Evolutionary conservation across 371 early-diverging fungal species (phyloP).

Genomic region (Mucor racemosus): DNA sequence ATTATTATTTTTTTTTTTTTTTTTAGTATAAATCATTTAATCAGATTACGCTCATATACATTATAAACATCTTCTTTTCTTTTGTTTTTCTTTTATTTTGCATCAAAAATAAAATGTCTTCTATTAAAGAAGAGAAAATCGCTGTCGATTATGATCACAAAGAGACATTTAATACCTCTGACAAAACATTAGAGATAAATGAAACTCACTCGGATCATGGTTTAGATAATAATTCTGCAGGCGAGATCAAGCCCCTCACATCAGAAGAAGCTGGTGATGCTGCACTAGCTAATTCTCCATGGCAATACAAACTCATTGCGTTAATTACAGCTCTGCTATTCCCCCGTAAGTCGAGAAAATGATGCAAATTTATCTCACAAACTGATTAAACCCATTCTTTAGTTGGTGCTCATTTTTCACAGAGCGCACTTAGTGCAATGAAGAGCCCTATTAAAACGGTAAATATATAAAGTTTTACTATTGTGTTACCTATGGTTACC

Average conservation of each 20-base stretch:
- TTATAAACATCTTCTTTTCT: not conserved
- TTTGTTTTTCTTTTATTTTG: not conserved
- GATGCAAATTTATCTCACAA: too few relatives aligned
- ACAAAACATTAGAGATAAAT: not conserved
- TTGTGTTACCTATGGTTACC: not conserved
- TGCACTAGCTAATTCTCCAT: conserved; percentile 43
- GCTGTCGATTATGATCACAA: not conserved
- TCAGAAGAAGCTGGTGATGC: conserved; percentile 36
- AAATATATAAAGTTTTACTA: conserved; percentile 9
- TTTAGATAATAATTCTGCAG: not conserved
- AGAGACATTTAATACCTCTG: not conserved
- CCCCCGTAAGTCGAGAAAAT: conserved; percentile 30
- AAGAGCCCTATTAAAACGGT: conserved; percentile 69
- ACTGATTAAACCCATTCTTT: not conserved
- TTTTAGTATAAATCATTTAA: not conserved
- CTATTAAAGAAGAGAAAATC: not conserved
- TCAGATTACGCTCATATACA: not conserved
- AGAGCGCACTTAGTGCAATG: conserved; percentile 72
- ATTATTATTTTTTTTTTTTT: too few relatives aligned
- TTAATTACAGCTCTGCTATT: conserved; percentile 44
- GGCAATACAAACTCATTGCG: conserved; percentile 47
- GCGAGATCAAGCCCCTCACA: conserved; percentile 1
- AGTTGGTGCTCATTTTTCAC: conserved; percentile 79
- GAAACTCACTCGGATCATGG: not conserved
- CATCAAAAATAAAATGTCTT: not conserved